These are phyloP conservation scores for Pleurotus pulmonarius DNA, from an alignment of 768 basidiomycete species.

Conservation along the genomic window DNA sequence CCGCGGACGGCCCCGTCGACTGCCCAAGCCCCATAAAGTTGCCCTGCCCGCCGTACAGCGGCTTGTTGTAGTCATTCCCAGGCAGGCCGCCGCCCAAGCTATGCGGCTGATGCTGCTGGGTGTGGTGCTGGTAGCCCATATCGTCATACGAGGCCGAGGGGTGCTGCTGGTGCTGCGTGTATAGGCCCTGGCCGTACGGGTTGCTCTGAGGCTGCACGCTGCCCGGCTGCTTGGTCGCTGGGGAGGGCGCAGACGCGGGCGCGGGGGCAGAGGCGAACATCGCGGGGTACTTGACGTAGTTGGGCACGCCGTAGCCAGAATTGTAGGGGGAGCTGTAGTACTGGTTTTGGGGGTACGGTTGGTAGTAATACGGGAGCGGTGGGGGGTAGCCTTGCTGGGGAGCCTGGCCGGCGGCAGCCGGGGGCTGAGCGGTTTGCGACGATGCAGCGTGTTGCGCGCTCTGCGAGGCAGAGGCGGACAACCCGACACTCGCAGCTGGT, in stretches of 20 bases:
- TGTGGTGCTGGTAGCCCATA: conserved; percentile 49
- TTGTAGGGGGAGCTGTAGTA: conserved; percentile 73
- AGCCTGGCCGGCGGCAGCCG: conserved; percentile 56
- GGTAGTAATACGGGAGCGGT: conserved; percentile 57
- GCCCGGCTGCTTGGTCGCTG: conserved; percentile 61
- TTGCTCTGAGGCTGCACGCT: conserved; percentile 48
- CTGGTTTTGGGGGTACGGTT: conserved; percentile 73
- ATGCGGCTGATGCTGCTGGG: conserved; percentile 55
- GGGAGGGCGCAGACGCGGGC: conserved; percentile 61
- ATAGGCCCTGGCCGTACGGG: conserved; percentile 61
- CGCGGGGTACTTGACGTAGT: conserved; percentile 56
- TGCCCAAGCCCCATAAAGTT: conserved; percentile 66
- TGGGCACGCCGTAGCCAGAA: conserved; percentile 53
- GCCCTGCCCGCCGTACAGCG: conserved; percentile 41
- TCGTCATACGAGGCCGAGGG: conserved; percentile 41
- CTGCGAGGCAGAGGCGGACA: conserved; percentile 47
- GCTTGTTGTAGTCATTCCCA: conserved; percentile 39
- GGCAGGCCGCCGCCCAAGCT: conserved; percentile 28
- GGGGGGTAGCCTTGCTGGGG: conserved; percentile 67
- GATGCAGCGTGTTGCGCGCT: conserved; percentile 50
- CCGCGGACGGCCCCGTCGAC: conserved; percentile 34
- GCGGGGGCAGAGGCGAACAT: conserved; percentile 73
- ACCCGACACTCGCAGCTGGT: conserved; percentile 37
- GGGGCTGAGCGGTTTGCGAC: conserved; percentile 51
- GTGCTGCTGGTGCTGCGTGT: conserved; percentile 60